These are phyloP conservation scores for Tetragonia tetragonoides DNA, from an alignment of 148 eudicot genomes.

Conservation along the genomic window DNA sequence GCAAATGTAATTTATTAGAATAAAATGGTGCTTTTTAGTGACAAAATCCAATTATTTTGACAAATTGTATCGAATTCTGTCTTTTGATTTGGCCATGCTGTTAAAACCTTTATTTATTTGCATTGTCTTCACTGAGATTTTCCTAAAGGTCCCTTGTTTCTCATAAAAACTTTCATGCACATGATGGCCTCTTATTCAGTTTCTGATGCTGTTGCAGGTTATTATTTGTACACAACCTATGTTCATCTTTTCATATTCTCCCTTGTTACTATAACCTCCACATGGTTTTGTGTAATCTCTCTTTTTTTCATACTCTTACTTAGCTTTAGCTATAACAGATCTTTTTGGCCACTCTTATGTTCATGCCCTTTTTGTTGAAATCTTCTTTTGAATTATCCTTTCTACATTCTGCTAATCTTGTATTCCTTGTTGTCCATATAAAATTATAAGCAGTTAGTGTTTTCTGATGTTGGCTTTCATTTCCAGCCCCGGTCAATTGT, in stretches of 20 bases:
- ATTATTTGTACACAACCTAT: constrained; percentile 96
- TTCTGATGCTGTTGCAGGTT: constrained; percentile 98
- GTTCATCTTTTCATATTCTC: constrained; percentile 98
- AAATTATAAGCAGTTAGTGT: background rate
- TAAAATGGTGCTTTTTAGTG: too few species aligned
- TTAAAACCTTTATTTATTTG: background rate
- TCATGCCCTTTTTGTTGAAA: too few species aligned
- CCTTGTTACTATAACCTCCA: constrained; percentile 51
- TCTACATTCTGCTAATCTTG: too few species aligned
- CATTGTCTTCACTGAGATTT: background rate
- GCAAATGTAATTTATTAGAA: too few species aligned
- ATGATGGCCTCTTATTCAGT: constrained; percentile 99
- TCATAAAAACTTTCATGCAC: constrained; percentile 38
- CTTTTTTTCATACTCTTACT: too few species aligned
- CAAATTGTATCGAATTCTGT: background rate
- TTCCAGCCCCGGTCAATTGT: constrained; percentile 95
- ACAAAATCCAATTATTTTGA: too few species aligned
- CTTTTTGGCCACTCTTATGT: background rate
- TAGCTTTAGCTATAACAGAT: background rate
- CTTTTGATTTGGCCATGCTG: background rate
- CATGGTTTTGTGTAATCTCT: background rate
- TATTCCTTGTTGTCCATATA: too few species aligned
- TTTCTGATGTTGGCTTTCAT: constrained; percentile 27
- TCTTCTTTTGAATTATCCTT: too few species aligned
- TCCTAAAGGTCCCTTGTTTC: too few species aligned